Percentiles rank a stretch among this genome's conserved stretches.
These are phyloP conservation scores for Pyricularia sp. DNA, from an alignment of 2,329 filamentous ascomycete species.

Conservation along the genomic window DNA sequence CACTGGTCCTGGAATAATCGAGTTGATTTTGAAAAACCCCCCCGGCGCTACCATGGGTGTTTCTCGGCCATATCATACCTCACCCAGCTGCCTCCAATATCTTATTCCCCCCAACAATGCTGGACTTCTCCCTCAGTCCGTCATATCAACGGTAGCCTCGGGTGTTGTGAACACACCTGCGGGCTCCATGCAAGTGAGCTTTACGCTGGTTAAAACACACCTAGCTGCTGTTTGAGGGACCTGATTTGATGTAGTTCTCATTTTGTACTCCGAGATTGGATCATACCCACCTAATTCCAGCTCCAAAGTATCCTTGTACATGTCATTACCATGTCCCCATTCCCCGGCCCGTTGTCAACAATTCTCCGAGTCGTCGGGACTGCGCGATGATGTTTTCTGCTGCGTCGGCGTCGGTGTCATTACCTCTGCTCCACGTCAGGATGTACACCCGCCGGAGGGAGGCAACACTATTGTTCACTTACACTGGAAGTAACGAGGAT, in stretches of 20 bases:
- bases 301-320: not conserved
- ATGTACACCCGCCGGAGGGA: not conserved
- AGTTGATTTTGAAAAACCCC: not conserved
- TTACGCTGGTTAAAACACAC: not conserved
- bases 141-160: not conserved
- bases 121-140: not conserved
- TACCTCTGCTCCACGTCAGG: not conserved
- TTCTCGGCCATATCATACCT: not conserved
- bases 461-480: not conserved
- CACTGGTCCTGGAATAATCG: no score
- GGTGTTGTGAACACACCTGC: not conserved
- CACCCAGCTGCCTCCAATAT: not conserved
- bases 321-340: not conserved
- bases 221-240: not conserved
- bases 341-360: not conserved
- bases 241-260: not conserved
- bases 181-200: not conserved
- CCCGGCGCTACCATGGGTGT: not conserved
- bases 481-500: not conserved
- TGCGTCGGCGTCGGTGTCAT: not conserved
- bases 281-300: not conserved
- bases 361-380: not conserved
- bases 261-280: not conserved
- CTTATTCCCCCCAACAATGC: not conserved
- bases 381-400: not conserved